Conservation (phyloP, 129 eudicot genomes). For the Chrysanthemum makinoi region DNA sequence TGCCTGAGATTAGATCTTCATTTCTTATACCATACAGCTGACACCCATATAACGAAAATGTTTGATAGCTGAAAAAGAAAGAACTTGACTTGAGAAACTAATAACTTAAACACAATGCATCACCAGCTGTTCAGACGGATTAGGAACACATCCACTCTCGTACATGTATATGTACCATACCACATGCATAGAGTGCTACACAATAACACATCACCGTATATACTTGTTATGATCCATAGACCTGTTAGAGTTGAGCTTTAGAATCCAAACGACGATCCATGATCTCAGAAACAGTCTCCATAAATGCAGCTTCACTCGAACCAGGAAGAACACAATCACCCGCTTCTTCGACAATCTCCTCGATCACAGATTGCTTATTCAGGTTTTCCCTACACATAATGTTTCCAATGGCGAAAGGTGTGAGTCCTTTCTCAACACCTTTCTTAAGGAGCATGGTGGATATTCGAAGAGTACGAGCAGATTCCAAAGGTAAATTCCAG, state of each 20-base stretch:
- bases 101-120: background rate
- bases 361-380: conserved; percentile 50
- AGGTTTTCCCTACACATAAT: conserved; percentile 65
- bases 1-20: background rate
- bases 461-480: conserved; percentile 54
- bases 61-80: background rate
- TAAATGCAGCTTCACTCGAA: conserved; percentile 52
- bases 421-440: conserved; percentile 65
- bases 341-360: conserved; percentile 67
- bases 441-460: conserved; percentile 78
- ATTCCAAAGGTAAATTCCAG: conserved; percentile 56
- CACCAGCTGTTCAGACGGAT: too few relatives aligned
- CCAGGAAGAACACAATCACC: conserved; percentile 45
- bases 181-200: conserved; percentile 13
- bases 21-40: background rate
- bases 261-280: conserved; percentile 61
- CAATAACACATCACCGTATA: background rate
- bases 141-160: background rate
- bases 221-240: background rate
- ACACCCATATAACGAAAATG: background rate
- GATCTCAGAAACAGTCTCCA: conserved; percentile 51
- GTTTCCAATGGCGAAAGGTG: conserved; percentile 61
- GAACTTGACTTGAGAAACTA: background rate
- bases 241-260: conserved; percentile 11
- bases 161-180: conserved; percentile 19